Percentiles rank a stretch among this genome's conserved stretches.
Evolutionary conservation across 495 filamentous ascomycete genomes (phyloP).

Genomic region (Amphirosellinia nigrospora): DNA sequence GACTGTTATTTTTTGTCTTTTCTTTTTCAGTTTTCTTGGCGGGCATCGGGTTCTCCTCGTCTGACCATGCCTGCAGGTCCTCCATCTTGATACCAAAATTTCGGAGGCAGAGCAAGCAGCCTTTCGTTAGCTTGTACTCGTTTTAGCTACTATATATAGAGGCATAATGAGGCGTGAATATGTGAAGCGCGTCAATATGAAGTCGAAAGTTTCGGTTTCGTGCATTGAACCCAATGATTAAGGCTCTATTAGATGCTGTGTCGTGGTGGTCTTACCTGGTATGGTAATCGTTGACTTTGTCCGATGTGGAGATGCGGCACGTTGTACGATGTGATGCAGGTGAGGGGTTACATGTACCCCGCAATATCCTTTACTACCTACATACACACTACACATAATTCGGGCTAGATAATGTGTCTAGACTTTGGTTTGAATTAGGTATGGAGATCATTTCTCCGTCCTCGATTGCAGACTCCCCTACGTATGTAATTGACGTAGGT

Average conservation of each 20-base stretch:
- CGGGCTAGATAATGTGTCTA: not conserved
- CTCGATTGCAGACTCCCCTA: not conserved
- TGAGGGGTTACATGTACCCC: not conserved
- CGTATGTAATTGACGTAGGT: not conserved
- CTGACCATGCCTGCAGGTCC: not conserved
- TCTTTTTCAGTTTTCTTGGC: not conserved
- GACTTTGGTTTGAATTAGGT: not conserved
- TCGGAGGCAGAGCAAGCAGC: not conserved
- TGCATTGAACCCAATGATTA: not conserved
- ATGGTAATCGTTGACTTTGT: not conserved
- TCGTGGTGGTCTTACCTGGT: not conserved
- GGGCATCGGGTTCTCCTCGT: not conserved
- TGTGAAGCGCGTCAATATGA: not conserved
- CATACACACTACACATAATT: not conserved
- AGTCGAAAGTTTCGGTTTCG: not conserved
- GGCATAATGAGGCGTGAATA: not conserved
- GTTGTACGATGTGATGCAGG: not conserved
- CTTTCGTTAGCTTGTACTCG: not conserved
- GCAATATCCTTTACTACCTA: not conserved
- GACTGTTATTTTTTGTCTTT: not conserved
- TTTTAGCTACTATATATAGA: conserved; percentile 16
- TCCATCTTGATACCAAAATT: conserved; percentile 13
- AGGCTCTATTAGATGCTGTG: not conserved
- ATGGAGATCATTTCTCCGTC: not conserved
- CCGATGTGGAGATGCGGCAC: not conserved